Base-by-base conservation (phyloP, 164 flowering plant genomes). In the Magnolia officinalis region DNA sequence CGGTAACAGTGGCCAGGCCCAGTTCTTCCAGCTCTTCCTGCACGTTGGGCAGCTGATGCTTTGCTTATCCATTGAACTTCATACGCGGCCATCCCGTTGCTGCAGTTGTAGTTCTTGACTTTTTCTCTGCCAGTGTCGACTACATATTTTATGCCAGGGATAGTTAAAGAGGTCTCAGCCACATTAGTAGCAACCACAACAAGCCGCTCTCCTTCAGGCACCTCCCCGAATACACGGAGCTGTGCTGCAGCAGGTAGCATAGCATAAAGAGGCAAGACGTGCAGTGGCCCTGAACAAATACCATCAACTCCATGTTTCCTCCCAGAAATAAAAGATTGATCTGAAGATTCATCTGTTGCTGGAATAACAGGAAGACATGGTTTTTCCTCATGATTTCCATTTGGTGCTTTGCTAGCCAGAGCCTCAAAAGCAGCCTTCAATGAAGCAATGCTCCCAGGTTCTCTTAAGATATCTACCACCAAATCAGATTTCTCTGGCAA, bases 11-110 rank as follows among this genome's bases (percentile, higher is more conserved):
- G 97, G 31, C 99, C 99, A 78, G 99, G 99, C 8, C 91, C 98
- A 52, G 97, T 96, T 85, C 99, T 90, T 81, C 99, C 99, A 76
- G 99, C 94, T 80, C 99, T 88, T 77, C 99, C 99, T 24, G 98
- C 93, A 72, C 99, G 94, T 79, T 96, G 99, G 63, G 92, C 88
- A 83, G 98, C 99, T 23, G 99, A 96, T 72, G 99, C 99, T 81
- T 94, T 94, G 80, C 99, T 96, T 82, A 94, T 96, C 98, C 98
- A 94, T 74, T 94, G 94, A 66, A 96, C 80, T 72, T 91, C 92
- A 84, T 87, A 96, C 6, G 88, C 77, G 86, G 92, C 99, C 86
- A 96, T 89, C 20, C 99, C 99, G 89, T 82, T 96, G 26, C 87
- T 74, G 50, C 87, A 74, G 76, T 92, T 88, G 77, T 91, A 96